Conservation (phyloP, 768 basidiomycete genomes). For the Rhodosporidiobolus odoratus region DNA sequence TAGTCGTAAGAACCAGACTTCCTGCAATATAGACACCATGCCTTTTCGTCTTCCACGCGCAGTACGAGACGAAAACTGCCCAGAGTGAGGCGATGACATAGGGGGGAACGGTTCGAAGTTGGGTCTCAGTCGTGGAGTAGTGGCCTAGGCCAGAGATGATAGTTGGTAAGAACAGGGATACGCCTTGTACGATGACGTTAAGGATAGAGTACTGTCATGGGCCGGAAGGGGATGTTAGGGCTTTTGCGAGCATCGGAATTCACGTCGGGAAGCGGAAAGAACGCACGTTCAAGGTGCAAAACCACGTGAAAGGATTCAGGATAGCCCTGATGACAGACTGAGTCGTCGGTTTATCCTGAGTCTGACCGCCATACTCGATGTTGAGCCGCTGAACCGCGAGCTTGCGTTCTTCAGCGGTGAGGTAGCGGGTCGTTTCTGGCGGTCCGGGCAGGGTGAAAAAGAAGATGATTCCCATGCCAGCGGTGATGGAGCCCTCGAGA, state of each 20-base stretch:
- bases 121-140: slow-evolving; percentile 49
- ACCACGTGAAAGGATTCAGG: slow-evolving; percentile 26
- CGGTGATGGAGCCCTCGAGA: slow-evolving; percentile 6
- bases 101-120: slow-evolving; percentile 61
- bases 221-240: not conserved
- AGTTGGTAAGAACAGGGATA: slow-evolving; percentile 56
- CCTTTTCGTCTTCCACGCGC: slow-evolving; percentile 63
- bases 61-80: slow-evolving; percentile 57
- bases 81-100: slow-evolving; percentile 63
- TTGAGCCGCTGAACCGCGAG: slow-evolving; percentile 64
- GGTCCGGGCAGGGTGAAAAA: slow-evolving; percentile 61
- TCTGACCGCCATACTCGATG: slow-evolving; percentile 61
- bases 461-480: slow-evolving; percentile 55
- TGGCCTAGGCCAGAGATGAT: slow-evolving; percentile 61
- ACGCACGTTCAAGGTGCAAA: slow-evolving; percentile 17
- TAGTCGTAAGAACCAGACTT: slow-evolving; percentile 19
- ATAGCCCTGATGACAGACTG: slow-evolving; percentile 56
- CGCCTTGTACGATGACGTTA: not conserved
- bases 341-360: slow-evolving; percentile 62
- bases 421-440: slow-evolving; percentile 63
- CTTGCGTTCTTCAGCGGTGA: slow-evolving; percentile 53
- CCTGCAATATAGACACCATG: slow-evolving; percentile 49
- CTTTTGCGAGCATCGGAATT: no score
- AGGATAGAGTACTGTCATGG: not conserved
- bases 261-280: not conserved